Percentiles rank a stretch among this genome's conserved stretches.
Evolutionary conservation across 2,329 filamentous ascomycete genomes (phyloP).

Genomic region (Penicillium hordei): DNA sequence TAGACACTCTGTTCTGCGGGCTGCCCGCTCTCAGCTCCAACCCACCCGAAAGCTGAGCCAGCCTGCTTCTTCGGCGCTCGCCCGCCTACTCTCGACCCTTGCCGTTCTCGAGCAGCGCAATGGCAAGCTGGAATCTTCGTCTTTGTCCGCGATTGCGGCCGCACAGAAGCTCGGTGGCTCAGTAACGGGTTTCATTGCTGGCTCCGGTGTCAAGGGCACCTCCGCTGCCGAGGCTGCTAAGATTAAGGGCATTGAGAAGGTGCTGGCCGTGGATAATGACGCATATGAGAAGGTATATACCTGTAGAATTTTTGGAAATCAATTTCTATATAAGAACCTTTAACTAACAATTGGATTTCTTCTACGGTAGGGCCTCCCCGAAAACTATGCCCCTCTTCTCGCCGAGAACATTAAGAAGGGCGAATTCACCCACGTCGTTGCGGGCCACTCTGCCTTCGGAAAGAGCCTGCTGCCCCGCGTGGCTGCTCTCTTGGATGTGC

Average conservation of each 20-base stretch:
- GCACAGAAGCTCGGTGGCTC: constrained; percentile 82
- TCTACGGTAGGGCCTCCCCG: constrained; percentile 69
- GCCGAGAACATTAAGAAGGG: constrained; percentile 97
- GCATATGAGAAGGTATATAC: constrained; percentile 83
- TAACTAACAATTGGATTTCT: not conserved
- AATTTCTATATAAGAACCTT: not conserved
- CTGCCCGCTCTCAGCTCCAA: constrained; percentile 49
- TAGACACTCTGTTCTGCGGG: constrained; percentile 43
- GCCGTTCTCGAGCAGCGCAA: constrained; percentile 91
- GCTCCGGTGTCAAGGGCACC: constrained; percentile 69
- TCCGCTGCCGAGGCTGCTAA: constrained; percentile 80
- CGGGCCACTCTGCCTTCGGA: constrained; percentile 90
- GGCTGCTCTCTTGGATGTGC: constrained; percentile 84
- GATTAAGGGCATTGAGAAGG: constrained; percentile 85
- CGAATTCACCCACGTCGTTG: constrained; percentile 87
- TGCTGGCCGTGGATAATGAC: constrained; percentile 81
- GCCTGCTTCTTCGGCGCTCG: constrained; percentile 56
- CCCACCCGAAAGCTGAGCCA: constrained; percentile 41
- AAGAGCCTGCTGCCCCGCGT: constrained; percentile 92
- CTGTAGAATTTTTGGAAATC: not conserved
- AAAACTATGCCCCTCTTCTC: constrained; percentile 90
- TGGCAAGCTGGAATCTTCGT: constrained; percentile 79
- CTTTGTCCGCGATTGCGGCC: constrained; percentile 80
- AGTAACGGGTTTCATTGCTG: constrained; percentile 84
- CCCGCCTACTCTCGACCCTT: constrained; percentile 78